Percentiles rank a stretch among this genome's conserved stretches.
Conservation (phyloP, 768 basidiomycete species). For the Pleurotus tuber-regium region DNA sequence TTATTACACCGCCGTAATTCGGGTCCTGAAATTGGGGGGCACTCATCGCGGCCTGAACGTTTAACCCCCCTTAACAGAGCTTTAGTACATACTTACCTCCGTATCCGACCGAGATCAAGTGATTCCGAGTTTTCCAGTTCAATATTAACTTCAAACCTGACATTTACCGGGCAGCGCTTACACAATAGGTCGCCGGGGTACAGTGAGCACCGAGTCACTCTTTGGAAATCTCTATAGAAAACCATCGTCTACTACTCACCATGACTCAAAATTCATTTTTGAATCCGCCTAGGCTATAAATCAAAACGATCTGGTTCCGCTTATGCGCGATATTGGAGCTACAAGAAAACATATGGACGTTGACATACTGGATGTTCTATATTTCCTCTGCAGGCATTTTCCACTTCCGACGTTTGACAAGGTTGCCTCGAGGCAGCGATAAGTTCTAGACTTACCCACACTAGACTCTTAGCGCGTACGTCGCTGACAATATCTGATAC, state of each 20-base stretch:
- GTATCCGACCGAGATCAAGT: not conserved
- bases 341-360: not conserved
- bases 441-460: not conserved
- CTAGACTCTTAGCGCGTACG: constrained; percentile 2
- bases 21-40: not conserved
- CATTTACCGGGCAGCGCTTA: too few relatives aligned
- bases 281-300: too few relatives aligned
- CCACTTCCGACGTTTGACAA: not conserved
- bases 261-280: too few relatives aligned
- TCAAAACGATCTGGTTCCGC: too few relatives aligned
- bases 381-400: not conserved
- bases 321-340: not conserved
- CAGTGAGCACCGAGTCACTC: too few relatives aligned
- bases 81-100: not conserved
- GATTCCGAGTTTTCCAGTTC: not conserved
- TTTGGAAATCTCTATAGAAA: too few relatives aligned
- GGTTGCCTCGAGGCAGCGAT: constrained; percentile 7
- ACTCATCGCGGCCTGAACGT: not conserved
- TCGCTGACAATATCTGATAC: too few relatives aligned
- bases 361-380: not conserved
- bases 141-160: too few relatives aligned
- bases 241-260: too few relatives aligned
- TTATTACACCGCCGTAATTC: not conserved
- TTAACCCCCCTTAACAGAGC: not conserved
- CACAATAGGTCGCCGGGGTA: too few relatives aligned